A percentile compares a stretch with the other conserved stretches of the same genome.
These are phyloP conservation scores for Smithsoniella earleae DNA, from an alignment of 163 green algal genomes.

Conservation along the genomic window DNA sequence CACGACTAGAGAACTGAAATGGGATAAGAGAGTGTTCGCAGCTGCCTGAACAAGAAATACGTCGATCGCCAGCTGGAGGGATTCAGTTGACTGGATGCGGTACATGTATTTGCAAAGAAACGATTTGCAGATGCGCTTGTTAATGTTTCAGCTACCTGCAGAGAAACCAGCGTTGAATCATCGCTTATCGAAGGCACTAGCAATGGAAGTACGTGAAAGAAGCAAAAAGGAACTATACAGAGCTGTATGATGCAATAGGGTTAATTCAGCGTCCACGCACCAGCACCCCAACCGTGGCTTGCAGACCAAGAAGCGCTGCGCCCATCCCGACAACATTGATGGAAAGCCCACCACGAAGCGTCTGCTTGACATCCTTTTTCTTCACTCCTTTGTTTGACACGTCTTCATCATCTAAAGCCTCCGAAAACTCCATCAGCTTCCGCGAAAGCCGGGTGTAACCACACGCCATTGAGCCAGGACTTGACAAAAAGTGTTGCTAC, in stretches of 20 bases:
- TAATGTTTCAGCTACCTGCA: slow-evolving; percentile 90
- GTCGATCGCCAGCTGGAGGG: slow-evolving; percentile 86
- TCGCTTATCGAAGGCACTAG: too few species aligned
- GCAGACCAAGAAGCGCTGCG: slow-evolving; percentile 62
- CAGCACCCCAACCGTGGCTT: slow-evolving; percentile 42
- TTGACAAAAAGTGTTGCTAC: too few species aligned
- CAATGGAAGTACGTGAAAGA: neutral
- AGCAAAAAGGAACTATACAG: neutral
- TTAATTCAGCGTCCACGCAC: neutral
- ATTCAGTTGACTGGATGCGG: slow-evolving; percentile 65
- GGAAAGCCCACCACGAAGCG: slow-evolving; percentile 41
- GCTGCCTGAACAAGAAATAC: slow-evolving; percentile 89
- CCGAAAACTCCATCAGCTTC: slow-evolving; percentile 59
- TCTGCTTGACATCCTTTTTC: slow-evolving; percentile 44
- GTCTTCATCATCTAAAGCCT: slow-evolving; percentile 41
- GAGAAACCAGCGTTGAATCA: slow-evolving; percentile 52
- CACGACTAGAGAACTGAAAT: slow-evolving; percentile 65
- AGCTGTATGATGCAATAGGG: neutral
- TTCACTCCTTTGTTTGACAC: slow-evolving; percentile 45
- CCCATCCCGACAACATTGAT: slow-evolving; percentile 74
- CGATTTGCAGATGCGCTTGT: slow-evolving; percentile 79
- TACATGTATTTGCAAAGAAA: slow-evolving; percentile 67
- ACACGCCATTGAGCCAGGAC: too few species aligned
- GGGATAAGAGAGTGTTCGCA: slow-evolving; percentile 83
- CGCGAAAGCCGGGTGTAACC: slow-evolving; percentile 65